phyloP scores from a whole-genome alignment of 768 basidiomycete species.

The Boletus eberwhitei region DNA sequence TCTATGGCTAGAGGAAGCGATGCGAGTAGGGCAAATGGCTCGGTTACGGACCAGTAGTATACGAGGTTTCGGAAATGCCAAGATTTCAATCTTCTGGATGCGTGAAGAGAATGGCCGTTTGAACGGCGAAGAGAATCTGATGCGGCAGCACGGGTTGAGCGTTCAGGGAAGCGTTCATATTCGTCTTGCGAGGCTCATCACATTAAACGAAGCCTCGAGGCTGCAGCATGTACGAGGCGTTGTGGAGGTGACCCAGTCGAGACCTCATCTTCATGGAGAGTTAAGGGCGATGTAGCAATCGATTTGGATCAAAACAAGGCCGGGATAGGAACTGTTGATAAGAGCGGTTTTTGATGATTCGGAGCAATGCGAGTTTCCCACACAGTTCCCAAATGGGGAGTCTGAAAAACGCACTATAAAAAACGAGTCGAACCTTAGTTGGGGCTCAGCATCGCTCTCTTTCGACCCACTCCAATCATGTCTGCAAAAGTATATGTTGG shows the following conservation, averaged over 20 bases:
- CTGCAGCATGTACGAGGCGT: neutral
- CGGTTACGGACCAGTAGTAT: neutral
- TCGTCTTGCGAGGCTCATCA: neutral
- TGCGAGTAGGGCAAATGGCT: neutral
- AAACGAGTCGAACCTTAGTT: slow-evolving; percentile 21
- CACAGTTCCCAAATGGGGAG: slow-evolving; percentile 30
- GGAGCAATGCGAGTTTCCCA: neutral
- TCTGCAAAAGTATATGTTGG: slow-evolving; percentile 32
- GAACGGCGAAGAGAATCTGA: slow-evolving; percentile 4
- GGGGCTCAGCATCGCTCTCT: slow-evolving; percentile 11
- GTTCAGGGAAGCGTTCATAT: neutral
- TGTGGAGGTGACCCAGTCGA: too few relatives aligned
- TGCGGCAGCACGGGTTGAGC: slow-evolving; percentile 1
- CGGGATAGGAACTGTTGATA: slow-evolving; percentile 11
- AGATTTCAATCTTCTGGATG: neutral
- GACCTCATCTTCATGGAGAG: neutral
- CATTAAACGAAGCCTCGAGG: slow-evolving; percentile 14
- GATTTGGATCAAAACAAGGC: neutral
- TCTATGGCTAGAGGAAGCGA: neutral
- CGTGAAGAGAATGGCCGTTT: neutral
- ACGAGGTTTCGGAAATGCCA: neutral
- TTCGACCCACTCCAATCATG: slow-evolving; percentile 22
- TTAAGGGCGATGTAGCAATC: neutral
- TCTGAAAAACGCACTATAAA: slow-evolving; percentile 34
- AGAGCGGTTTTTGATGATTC: neutral